Evolutionary conservation across 805 yeast genomes (phyloP).

Genomic region (Wickerhamiella slavikovae): DNA sequence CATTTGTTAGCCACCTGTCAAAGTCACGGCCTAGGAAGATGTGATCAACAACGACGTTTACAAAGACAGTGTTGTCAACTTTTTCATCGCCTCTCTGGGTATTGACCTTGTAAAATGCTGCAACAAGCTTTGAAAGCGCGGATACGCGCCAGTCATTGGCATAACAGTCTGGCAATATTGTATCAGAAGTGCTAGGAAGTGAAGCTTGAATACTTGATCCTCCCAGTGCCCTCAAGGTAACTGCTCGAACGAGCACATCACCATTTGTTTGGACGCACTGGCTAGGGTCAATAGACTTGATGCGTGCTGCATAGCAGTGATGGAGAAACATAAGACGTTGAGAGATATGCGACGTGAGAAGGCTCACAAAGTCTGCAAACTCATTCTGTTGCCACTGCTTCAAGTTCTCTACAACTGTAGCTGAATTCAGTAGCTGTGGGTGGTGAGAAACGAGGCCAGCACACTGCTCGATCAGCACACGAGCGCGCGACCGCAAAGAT

Average conservation of each 20-base stretch:
- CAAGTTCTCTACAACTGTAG: slow-evolving; percentile 36
- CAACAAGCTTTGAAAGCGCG: slow-evolving; percentile 40
- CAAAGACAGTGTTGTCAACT: slow-evolving; percentile 29
- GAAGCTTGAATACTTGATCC: no score
- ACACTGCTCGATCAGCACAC: slow-evolving; percentile 46
- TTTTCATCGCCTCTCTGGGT: slow-evolving; percentile 13
- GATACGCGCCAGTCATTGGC: slow-evolving; percentile 66
- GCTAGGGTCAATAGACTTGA: slow-evolving; percentile 7
- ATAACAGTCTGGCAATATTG: slow-evolving; percentile 31
- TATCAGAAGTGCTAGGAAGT: slow-evolving; percentile 9
- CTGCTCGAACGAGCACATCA: no score
- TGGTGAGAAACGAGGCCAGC: slow-evolving; percentile 46
- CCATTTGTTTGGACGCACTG: no score
- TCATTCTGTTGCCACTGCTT: slow-evolving; percentile 23
- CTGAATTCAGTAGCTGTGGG: slow-evolving; percentile 19
- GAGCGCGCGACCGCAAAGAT: slow-evolving; percentile 20
- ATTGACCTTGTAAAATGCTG: slow-evolving; percentile 36
- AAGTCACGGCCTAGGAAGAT: slow-evolving; percentile 62
- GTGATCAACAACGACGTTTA: slow-evolving; percentile 65
- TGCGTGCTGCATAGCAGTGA: no score
- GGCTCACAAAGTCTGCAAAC: slow-evolving; percentile 37
- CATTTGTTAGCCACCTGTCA: slow-evolving; percentile 49
- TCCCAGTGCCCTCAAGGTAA: slow-evolving; percentile 7
- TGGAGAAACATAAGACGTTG: slow-evolving; percentile 37
- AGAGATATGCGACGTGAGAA: slow-evolving; percentile 56